Evolutionary conservation across 1,284 basidiomycete genomes (phyloP), one percentile per base, ranked within the genome.

Genomic region (Trichosporon ovoides): DNA sequence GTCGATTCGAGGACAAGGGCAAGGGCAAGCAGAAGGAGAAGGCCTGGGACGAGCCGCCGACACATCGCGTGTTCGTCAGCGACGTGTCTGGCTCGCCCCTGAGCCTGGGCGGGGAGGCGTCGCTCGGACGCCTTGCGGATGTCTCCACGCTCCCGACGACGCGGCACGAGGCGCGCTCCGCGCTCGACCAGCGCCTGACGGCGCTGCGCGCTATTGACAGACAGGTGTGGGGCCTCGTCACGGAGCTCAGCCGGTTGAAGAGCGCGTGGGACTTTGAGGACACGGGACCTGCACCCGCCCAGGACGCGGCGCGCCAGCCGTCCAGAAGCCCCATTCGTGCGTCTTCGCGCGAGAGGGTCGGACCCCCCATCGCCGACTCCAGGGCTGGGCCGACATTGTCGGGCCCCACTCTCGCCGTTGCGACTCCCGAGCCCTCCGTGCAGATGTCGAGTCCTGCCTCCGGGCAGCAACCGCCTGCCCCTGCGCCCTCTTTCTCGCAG

Each of bases 121-220:
- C 16, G 43, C 43, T 14, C 43, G 28, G 43, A 16, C 43, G 43
- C 22, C 43, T 31, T 9, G 28, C 5, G 9, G 28, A 31, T 9
- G 28, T 31, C 5, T 5, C 28, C 28, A 31, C 28, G 9, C 28
- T 31, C 28, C 28, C 28, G 5, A 24, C 22, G 22, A n/a, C 24
- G 9, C 6, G 43, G 14, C 66, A 18, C 33, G 49, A 51, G 18
- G 49, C 31, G 14, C 31, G 33, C 7, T 46, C 52, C 1, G 87
- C 87, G 4, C 87, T 94, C 50, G 88, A 92, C 63, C 88, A 91
- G 72, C 82, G 90, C 57, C 77, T 94, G 59, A 80, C 84, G 40
- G 82, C 89, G 24, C 77, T 94, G 28, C 86, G 89, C 74, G 82
- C 83, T 33, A 85, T 92, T 31, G 88, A 88, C 50, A 80, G 79